Evolutionary conservation across 768 basidiomycete species (phyloP), one percentile per base, ranked within the genome.

Genomic region (Sporobolomyces pararoseus): DNA sequence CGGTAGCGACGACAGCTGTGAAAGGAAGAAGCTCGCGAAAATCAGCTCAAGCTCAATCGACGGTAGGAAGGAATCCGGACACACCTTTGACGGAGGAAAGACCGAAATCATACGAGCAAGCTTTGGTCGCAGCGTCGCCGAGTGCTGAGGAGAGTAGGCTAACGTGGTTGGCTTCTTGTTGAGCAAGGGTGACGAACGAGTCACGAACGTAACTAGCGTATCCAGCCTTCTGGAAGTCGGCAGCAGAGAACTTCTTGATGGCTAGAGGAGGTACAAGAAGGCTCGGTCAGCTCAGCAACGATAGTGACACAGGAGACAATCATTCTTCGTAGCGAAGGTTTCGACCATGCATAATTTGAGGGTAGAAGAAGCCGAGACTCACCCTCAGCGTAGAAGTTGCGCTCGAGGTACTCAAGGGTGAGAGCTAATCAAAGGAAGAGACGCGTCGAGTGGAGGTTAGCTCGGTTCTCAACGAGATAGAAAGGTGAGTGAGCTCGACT

Each of bases 361-460:
- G 9, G 39, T 10, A 17, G 17, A 17, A 42, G 17, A 42, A 42
- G 17, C 17, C 39, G 39, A 5, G 27, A 47, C 50, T 14, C 25
- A 53, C 49, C 58, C 29, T 55, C 53, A 17, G 51, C 52, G 46
- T 63, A 68, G 60, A 62, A 68, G 52, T 49, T 62, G 31, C 60
- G 57, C 57, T 60, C 57, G 55, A 60, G 65, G 65, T 37, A 60
- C 49, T 70, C 69, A 57, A 65, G 69, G 35, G 63, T 65, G 46
- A 65, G 59, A 1, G 69, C 66, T 61, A 44, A 35, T 21, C 17
- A 46, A 35, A 31, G 13, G 49, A 51, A 32, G 29, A 46, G 25
- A 19, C 29, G 32, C 19, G 54, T 55, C 54, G 32, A 13, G n/a
- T 25, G 10, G 23, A 35, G 13, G 54, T 32, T 9, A 42, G 55